Percentiles rank a stretch among this genome's conserved stretches.
Conservation (phyloP, 2,329 filamentous ascomycete species). For the Aureobasidium sp. region DNA sequence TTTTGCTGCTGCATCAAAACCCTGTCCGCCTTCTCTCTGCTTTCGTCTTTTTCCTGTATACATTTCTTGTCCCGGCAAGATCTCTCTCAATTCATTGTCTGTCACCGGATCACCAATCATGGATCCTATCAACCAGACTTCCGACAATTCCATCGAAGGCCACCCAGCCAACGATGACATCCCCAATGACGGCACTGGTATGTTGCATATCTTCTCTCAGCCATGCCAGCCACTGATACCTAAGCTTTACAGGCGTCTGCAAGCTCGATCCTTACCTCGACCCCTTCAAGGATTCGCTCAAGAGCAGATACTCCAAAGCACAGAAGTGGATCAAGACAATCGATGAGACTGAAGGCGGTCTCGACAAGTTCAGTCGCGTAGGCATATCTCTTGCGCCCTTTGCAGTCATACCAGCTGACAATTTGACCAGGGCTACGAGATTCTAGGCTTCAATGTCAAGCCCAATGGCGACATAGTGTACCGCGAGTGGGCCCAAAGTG, state of each 20-base stretch:
- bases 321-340: constrained; percentile 83
- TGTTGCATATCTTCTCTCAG: constrained; percentile 21
- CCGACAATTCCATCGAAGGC: constrained; percentile 38
- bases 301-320: constrained; percentile 68
- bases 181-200: constrained; percentile 67
- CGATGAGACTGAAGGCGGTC: constrained; percentile 73
- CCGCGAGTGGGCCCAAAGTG: constrained; percentile 94
- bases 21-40: background rate
- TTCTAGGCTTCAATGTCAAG: constrained; percentile 76
- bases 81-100: background rate
- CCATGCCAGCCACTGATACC: constrained; percentile 20
- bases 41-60: background rate
- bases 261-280: constrained; percentile 83
- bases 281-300: constrained; percentile 73
- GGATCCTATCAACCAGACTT: constrained; percentile 38
- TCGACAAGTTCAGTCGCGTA: constrained; percentile 86
- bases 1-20: constrained; percentile 5
- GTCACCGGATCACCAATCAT: constrained; percentile 19
- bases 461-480: constrained; percentile 81
- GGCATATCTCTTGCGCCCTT: background rate
- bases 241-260: constrained; percentile 61
- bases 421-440: constrained; percentile 64
- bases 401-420: background rate
- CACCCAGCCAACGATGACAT: constrained; percentile 45
- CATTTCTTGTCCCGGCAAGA: background rate